Percentiles rank a stretch among this genome's conserved stretches.
These are phyloP conservation scores for Prunus kanzakura DNA, from an alignment of 306 rosid genomes.

Conservation along the genomic window DNA sequence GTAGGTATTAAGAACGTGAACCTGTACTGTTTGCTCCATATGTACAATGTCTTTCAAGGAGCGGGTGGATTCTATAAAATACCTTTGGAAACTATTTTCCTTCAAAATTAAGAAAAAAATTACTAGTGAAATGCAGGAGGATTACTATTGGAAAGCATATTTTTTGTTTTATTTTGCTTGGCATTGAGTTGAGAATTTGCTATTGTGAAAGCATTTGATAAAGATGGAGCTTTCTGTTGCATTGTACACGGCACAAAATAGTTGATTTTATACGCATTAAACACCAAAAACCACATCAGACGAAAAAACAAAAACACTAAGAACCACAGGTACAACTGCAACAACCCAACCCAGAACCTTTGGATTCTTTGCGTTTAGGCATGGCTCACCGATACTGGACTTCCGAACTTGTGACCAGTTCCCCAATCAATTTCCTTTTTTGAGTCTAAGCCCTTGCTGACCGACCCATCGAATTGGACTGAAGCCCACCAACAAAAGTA, in stretches of 20 bases:
- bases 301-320: no score
- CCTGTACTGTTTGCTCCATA: background rate
- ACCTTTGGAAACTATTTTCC: background rate
- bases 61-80: background rate
- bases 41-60: background rate
- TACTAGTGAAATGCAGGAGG: background rate
- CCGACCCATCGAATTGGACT: no score
- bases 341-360: no score
- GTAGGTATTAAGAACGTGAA: constrained; percentile 20
- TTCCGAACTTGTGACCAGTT: background rate
- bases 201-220: background rate
- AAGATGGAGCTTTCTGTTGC: background rate
- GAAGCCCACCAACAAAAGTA: no score
- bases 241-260: no score
- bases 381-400: background rate
- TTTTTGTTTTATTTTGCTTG: background rate
- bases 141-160: background rate
- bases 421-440: background rate
- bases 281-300: no score
- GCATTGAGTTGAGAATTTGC: background rate
- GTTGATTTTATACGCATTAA: no score
- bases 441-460: no score
- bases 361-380: background rate
- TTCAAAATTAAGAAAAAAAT: background rate
- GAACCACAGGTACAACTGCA: no score